A percentile compares a stretch with the other conserved stretches of the same genome.
Conservation (phyloP, 2,329 filamentous ascomycete species). For the Botrytis cinerea region DNA sequence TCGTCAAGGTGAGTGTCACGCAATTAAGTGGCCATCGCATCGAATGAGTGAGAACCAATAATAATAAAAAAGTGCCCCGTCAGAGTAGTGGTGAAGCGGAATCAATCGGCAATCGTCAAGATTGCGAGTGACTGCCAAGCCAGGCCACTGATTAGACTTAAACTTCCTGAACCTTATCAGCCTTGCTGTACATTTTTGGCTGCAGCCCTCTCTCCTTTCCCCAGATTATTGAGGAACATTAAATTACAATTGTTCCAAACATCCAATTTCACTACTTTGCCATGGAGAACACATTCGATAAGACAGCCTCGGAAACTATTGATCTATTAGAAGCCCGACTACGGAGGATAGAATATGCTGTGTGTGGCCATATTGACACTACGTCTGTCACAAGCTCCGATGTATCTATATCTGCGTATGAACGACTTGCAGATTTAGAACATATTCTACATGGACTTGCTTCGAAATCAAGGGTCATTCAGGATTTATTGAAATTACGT, state of each 20-base stretch:
- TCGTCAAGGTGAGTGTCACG: slow-evolving; percentile 4
- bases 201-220: slow-evolving; percentile 11
- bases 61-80: neutral
- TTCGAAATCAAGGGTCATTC: slow-evolving; percentile 39
- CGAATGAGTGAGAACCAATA: slow-evolving; percentile 3
- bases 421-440: slow-evolving; percentile 32
- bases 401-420: slow-evolving; percentile 26
- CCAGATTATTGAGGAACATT: slow-evolving; percentile 7
- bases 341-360: slow-evolving; percentile 39
- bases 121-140: slow-evolving; percentile 5
- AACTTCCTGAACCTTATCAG: slow-evolving; percentile 9
- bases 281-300: slow-evolving; percentile 40
- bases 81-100: neutral
- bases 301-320: slow-evolving; percentile 40
- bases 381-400: slow-evolving; percentile 19
- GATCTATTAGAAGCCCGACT: slow-evolving; percentile 40
- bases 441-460: slow-evolving; percentile 37
- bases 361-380: slow-evolving; percentile 33
- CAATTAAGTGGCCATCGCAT: slow-evolving; percentile 14
- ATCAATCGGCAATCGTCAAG: neutral
- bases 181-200: slow-evolving; percentile 2
- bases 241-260: neutral
- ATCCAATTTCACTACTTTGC: neutral
- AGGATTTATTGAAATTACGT: slow-evolving; percentile 42
- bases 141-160: slow-evolving; percentile 7